Conservation (phyloP, 345 rosid genomes). For the Salix dunnii region DNA sequence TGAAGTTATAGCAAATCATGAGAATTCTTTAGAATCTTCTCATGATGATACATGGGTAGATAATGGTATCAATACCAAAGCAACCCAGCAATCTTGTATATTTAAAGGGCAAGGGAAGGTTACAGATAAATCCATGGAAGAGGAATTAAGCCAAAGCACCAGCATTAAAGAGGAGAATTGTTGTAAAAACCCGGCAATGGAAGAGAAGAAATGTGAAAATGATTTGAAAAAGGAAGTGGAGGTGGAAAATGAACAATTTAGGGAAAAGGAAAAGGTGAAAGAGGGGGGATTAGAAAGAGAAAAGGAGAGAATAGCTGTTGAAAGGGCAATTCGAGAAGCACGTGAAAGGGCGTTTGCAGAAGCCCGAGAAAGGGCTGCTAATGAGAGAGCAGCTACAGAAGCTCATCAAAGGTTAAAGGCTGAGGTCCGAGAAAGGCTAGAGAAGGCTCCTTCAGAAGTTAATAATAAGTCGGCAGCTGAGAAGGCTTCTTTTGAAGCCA, state of each 20-base stretch:
- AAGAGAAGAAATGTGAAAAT: conserved; percentile 41
- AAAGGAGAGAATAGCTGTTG: conserved; percentile 75
- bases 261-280: conserved; percentile 49
- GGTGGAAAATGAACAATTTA: conserved; percentile 30
- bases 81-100: conserved; percentile 27
- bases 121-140: conserved; percentile 21
- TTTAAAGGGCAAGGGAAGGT: conserved; percentile 34
- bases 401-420: conserved; percentile 50
- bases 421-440: conserved; percentile 52
- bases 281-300: conserved; percentile 55
- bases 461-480: conserved; percentile 40
- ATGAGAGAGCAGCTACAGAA: conserved; percentile 63
- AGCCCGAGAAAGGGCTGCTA: conserved; percentile 74
- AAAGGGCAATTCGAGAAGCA: conserved; percentile 91
- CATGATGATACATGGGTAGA: conserved; percentile 30
- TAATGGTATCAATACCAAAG: conserved; percentile 23
- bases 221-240: conserved; percentile 39
- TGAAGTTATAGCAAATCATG: conserved; percentile 24
- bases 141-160: conserved; percentile 22
- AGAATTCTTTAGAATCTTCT: conserved; percentile 20
- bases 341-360: conserved; percentile 92
- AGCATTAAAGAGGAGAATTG: conserved; percentile 37
- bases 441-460: conserved; percentile 46
- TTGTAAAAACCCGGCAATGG: conserved; percentile 33
- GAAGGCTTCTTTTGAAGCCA: conserved; percentile 59